Evolutionary conservation across 352 stramenopile species (phyloP).

Genomic region (Phytopythium kandeliae): DNA sequence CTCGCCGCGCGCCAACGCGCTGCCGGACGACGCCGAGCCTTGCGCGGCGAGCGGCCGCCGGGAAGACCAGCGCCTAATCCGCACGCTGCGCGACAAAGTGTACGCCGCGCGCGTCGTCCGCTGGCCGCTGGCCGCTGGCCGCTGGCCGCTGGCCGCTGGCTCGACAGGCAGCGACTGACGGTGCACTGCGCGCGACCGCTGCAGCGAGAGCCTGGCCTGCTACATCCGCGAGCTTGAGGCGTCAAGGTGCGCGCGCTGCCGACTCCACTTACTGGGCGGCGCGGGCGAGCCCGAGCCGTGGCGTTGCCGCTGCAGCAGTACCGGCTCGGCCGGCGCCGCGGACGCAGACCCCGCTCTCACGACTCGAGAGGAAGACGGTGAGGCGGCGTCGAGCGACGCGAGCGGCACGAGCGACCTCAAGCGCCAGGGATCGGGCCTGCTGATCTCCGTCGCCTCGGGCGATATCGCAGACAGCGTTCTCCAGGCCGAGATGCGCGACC

Average conservation of each 20-base stretch:
- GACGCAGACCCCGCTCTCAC: not conserved
- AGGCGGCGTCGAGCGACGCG: not conserved
- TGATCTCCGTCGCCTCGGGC: not conserved
- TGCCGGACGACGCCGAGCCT: slow-evolving; percentile 17
- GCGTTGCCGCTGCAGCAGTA: not conserved
- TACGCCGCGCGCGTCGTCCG: slow-evolving; percentile 8
- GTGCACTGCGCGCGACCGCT: not conserved
- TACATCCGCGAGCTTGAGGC: slow-evolving; percentile 53
- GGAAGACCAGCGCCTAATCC: slow-evolving; percentile 24
- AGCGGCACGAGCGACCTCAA: not conserved
- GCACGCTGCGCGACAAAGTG: slow-evolving; percentile 51
- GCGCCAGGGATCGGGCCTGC: not conserved
- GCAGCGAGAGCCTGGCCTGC: slow-evolving; percentile 34
- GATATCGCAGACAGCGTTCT: slow-evolving; percentile 31
- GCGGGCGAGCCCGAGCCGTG: not conserved
- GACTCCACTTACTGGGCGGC: not conserved
- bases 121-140: too few relatives aligned
- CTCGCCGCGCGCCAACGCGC: slow-evolving; percentile 56
- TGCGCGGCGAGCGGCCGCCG: slow-evolving; percentile 11
- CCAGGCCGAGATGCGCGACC: slow-evolving; percentile 37
- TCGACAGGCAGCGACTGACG: not conserved
- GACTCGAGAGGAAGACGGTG: not conserved
- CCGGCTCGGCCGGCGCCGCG: not conserved
- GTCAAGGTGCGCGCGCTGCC: slow-evolving; percentile 12
- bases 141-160: not conserved